Evolutionary conservation across 306 rosid genomes (phyloP), one percentile per base, ranked within the genome.

Genomic region (Dryas alaskensis): DNA sequence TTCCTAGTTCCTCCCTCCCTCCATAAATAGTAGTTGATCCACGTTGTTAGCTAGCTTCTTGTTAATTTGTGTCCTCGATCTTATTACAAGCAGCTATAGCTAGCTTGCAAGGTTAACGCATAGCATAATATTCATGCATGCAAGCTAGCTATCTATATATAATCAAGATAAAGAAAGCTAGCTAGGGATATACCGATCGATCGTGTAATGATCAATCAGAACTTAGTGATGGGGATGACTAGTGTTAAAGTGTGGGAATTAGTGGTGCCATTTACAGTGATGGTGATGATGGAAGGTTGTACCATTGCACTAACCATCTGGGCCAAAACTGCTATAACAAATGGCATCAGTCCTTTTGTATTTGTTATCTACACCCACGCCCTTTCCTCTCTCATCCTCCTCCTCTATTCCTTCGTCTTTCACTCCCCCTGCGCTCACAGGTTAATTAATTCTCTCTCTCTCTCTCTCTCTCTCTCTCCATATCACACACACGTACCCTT

Each of bases 281-380:
- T 89, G 96, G 96, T 86, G 78, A 70, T 70, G 44, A 83, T 89
- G 87, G 97, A 90, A 75, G 96, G 90, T 1, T 84, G 89, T 75
- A 87, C 90, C 4, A 82, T 90, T 43, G 90, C 66, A 19, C 73
- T 90, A 5, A 90, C 96, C 1, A 89, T 93, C 17, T 72, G 86
- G 74, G 87, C 96, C 7, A 93, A 89, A 80, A 89, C 86, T 14
- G 77, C 78, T 57, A 75, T 92, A 25, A 87, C 90, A 8, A 83
- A 80, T 66, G 96, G 95, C 67, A 80, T 89, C 89, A 89, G 81
- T 45, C 90, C 90, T 31, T 81, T 82, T 67, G 96, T 93, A 17
- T 89, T 90, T 79, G 89, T 90, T 72, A 82, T 89, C 16, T 87
- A 89, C 62, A 72, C 87, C 3, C 92, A 89, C 67, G 80, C 80